phyloP scores from a whole-genome alignment of 768 basidiomycete genomes.

The Amanita fuliginea region DNA sequence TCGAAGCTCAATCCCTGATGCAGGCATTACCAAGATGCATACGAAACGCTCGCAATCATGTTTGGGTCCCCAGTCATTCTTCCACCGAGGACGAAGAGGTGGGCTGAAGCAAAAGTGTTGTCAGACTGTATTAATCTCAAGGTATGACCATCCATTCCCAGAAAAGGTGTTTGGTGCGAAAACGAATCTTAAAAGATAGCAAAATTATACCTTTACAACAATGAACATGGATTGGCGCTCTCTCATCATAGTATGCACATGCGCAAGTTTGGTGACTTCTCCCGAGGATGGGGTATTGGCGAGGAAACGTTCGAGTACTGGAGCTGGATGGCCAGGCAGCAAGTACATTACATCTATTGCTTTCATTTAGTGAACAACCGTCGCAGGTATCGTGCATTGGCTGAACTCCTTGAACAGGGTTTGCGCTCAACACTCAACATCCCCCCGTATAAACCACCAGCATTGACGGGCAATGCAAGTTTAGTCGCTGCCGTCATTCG shows the following conservation, averaged over 20 bases:
- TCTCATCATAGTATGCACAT: constrained; percentile 81
- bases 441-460: constrained; percentile 42
- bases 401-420: constrained; percentile 84
- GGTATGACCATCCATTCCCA: constrained; percentile 26
- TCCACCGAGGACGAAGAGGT: constrained; percentile 89
- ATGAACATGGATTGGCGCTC: constrained; percentile 71
- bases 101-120: constrained; percentile 97
- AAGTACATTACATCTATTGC: constrained; percentile 16
- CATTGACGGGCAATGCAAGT: constrained; percentile 15
- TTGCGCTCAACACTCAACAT: constrained; percentile 49
- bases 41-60: constrained; percentile 74
- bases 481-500: constrained; percentile 2
- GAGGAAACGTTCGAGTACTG: constrained; percentile 96
- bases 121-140: constrained; percentile 91
- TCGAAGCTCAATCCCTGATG: constrained; percentile 6
- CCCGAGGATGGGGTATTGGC: constrained; percentile 89
- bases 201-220: constrained; percentile 87
- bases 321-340: constrained; percentile 96
- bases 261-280: constrained; percentile 76
- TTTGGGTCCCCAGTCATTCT: constrained; percentile 80
- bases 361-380: not conserved
- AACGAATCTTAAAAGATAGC: constrained; percentile 45
- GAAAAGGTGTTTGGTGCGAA: not conserved
- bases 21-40: constrained; percentile 94
- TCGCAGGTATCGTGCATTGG: constrained; percentile 74